Evolutionary conservation across 2,329 filamentous ascomycete genomes (phyloP).

Genomic region (Fusarium veterinarium): DNA sequence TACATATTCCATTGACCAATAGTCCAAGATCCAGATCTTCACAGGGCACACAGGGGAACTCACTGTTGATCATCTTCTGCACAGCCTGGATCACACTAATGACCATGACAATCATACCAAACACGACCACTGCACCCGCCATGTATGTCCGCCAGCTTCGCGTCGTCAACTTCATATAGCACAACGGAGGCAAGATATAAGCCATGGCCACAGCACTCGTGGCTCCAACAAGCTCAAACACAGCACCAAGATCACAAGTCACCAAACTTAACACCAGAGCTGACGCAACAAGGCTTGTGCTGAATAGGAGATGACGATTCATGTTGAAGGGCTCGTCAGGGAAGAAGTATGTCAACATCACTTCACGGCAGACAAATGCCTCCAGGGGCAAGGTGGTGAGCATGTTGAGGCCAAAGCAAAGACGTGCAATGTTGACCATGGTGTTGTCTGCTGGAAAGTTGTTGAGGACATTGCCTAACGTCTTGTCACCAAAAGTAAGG

Average conservation of each 20-base stretch:
- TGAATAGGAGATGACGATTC: conserved; percentile 87
- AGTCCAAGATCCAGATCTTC: background rate
- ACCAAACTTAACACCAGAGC: conserved; percentile 83
- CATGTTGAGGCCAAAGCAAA: conserved; percentile 99
- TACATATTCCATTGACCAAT: background rate
- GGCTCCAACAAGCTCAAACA: conserved; percentile 95
- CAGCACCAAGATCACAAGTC: conserved; percentile 92
- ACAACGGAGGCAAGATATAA: conserved; percentile 94
- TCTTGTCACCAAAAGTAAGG: conserved; percentile 91
- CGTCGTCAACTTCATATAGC: conserved; percentile 92
- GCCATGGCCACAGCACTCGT: conserved; percentile 94
- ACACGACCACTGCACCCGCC: conserved; percentile 77
- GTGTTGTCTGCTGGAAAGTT: conserved; percentile 93
- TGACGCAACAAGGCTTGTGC: conserved; percentile 80
- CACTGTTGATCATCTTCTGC: conserved; percentile 71
- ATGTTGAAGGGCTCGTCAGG: conserved; percentile 80
- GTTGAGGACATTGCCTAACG: conserved; percentile 95
- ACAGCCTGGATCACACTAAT: conserved; percentile 82
- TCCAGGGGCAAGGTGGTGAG: conserved; percentile 95
- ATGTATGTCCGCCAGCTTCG: conserved; percentile 79
- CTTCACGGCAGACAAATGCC: conserved; percentile 96
- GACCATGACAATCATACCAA: conserved; percentile 83
- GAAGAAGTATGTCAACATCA: conserved; percentile 88
- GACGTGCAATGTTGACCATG: conserved; percentile 92
- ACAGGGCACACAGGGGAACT: conserved; percentile 1